phyloP scores from a whole-genome alignment of 2,329 filamentous ascomycete genomes.

The Talaromyces atroroseus region DNA sequence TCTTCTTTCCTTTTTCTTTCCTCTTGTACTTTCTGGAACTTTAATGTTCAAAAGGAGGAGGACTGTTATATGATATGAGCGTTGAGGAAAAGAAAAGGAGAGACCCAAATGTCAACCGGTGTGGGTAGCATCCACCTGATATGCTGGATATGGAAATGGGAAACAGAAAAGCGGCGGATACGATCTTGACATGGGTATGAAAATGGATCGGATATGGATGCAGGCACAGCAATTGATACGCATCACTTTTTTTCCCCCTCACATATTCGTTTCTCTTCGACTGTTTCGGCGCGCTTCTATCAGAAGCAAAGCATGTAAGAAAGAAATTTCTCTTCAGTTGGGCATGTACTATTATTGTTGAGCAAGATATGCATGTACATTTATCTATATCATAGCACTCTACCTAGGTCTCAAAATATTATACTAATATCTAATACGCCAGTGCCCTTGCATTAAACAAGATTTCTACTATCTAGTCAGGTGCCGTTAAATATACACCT shows the following conservation, averaged over 20 bases:
- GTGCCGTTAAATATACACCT: no score
- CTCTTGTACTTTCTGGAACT: neutral
- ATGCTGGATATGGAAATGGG: neutral
- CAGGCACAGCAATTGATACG: conserved; percentile 2
- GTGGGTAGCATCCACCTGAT: no score
- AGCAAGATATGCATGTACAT: neutral
- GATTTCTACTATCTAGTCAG: no score
- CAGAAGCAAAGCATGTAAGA: neutral
- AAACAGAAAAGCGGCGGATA: neutral
- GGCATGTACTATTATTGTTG: neutral
- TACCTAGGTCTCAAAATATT: no score
- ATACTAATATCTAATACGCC: no score
- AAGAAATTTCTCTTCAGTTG: neutral
- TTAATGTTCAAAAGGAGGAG: neutral
- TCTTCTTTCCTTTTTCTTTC: neutral
- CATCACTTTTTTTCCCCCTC: conserved; percentile 3
- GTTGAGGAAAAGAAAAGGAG: neutral
- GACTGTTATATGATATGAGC: neutral
- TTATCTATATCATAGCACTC: neutral
- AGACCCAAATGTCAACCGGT: no score
- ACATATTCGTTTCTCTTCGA: neutral
- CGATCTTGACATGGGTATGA: neutral
- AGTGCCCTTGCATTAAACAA: no score
- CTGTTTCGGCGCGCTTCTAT: neutral
- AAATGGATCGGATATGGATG: neutral